These are phyloP conservation scores for Pseudozyma sp. DNA, from an alignment of 1,284 basidiomycete genomes.

Conservation along the genomic window DNA sequence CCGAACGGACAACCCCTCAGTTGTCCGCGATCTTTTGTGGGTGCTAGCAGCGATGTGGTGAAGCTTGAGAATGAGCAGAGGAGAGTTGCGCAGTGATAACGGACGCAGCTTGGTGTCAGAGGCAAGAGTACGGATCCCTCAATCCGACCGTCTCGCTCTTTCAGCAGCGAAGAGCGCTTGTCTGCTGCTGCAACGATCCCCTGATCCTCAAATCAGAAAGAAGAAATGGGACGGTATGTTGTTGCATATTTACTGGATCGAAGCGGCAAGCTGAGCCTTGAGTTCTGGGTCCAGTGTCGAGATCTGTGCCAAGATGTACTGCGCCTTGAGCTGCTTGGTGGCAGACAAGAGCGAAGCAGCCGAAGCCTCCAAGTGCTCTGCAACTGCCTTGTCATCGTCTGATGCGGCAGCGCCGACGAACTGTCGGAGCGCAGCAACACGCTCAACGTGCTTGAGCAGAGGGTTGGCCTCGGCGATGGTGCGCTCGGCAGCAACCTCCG, in stretches of 20 bases:
- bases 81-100: background rate
- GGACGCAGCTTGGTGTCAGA: background rate
- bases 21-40: constrained; percentile 4
- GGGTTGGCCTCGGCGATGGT: constrained; percentile 65
- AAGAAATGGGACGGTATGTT: background rate
- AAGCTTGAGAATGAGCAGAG: background rate
- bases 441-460: constrained; percentile 59
- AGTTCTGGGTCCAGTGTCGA: constrained; percentile 60
- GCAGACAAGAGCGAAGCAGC: constrained; percentile 45
- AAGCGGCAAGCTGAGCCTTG: constrained; percentile 45
- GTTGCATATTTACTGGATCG: constrained; percentile 19
- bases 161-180: background rate
- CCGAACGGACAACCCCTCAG: constrained; percentile 36
- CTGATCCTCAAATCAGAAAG: background rate
- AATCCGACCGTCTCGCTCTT: constrained; percentile 16
- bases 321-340: constrained; percentile 55
- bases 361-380: constrained; percentile 61
- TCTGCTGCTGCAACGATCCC: background rate
- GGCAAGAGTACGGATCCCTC: constrained; percentile 29
- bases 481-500: constrained; percentile 56
- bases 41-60: too few relatives aligned
- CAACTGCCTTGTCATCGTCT: constrained; percentile 60
- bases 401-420: constrained; percentile 52
- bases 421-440: constrained; percentile 54
- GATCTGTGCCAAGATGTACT: constrained; percentile 62